Percentiles rank a stretch among this genome's conserved stretches.
These are phyloP conservation scores for Pholiota adiposa DNA, from an alignment of 1,284 basidiomycete genomes.

Conservation along the genomic window DNA sequence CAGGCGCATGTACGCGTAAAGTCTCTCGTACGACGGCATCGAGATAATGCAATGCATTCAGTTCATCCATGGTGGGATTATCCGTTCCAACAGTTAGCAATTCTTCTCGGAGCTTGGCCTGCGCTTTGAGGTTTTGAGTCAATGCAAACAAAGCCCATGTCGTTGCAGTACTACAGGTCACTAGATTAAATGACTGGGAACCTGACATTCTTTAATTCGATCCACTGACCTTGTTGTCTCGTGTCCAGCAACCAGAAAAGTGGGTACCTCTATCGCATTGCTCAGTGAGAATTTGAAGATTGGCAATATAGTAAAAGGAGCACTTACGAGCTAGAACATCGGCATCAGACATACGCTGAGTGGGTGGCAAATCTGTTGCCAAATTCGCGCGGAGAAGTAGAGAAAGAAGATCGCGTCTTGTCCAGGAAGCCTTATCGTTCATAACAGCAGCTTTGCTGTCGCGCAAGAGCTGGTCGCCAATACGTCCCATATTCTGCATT, in stretches of 20 bases:
- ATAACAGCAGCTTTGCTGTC: conserved; percentile 48
- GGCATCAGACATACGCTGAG: conserved; percentile 68
- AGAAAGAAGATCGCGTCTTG: conserved; percentile 52
- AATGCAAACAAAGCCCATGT: conserved; percentile 72
- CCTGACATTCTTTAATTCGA: background rate
- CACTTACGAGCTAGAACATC: conserved; percentile 79
- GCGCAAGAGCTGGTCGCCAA: conserved; percentile 50
- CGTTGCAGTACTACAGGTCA: conserved; percentile 44
- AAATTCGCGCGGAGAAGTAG: conserved; percentile 66
- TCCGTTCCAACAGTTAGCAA: conserved; percentile 52
- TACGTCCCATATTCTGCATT: conserved; percentile 38
- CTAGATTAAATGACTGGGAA: background rate
- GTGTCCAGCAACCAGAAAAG: conserved; percentile 73
- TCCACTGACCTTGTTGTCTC: conserved; percentile 69
- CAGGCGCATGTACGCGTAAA: conserved; percentile 68
- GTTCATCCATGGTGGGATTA: conserved; percentile 63
- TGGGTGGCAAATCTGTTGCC: conserved; percentile 56
- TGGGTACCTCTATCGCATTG: conserved; percentile 52
- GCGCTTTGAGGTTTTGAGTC: conserved; percentile 54
- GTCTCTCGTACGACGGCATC: conserved; percentile 72
- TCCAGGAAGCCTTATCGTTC: conserved; percentile 21
- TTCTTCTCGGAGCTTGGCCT: conserved; percentile 74
- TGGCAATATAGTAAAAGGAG: conserved; percentile 24
- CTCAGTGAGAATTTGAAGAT: conserved; percentile 18
- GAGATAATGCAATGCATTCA: conserved; percentile 62